These are phyloP conservation scores for Mrakia hoshinonis DNA, from an alignment of 768 basidiomycete species.

Conservation along the genomic window DNA sequence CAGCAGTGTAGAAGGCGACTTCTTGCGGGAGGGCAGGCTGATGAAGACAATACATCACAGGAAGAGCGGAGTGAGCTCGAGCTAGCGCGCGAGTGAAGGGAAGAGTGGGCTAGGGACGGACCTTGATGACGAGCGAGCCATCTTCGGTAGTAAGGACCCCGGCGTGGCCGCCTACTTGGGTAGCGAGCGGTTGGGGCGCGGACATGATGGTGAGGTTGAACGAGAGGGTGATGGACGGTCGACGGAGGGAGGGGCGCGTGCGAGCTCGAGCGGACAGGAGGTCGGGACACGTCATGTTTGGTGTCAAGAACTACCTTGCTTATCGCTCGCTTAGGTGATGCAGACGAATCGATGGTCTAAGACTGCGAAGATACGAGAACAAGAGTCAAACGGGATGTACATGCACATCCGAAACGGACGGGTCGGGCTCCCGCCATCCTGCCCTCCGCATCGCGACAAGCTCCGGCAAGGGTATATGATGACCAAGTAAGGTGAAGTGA, in stretches of 20 bases:
- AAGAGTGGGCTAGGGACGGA: slow-evolving; percentile 25
- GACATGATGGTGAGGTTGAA: not conserved
- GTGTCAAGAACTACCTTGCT: too few species aligned
- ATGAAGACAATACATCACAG: not conserved
- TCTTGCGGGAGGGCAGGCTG: slow-evolving; percentile 38
- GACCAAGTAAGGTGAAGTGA: too few species aligned
- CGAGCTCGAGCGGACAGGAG: too few species aligned
- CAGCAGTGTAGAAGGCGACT: slow-evolving; percentile 40
- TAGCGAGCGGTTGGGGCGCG: slow-evolving; percentile 33
- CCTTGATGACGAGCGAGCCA: slow-evolving; percentile 40
- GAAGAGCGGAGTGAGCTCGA: not conserved
- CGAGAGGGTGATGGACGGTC: not conserved
- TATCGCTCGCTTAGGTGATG: too few species aligned
- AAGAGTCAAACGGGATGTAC: too few species aligned
- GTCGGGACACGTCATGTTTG: too few species aligned
- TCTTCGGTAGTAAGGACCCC: slow-evolving; percentile 38
- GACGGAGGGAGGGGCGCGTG: not conserved
- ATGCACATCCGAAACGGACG: too few species aligned
- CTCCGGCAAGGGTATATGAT: too few species aligned
- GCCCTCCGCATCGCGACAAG: too few species aligned
- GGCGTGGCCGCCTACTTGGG: slow-evolving; percentile 40
- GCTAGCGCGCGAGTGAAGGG: not conserved
- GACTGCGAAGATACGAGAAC: too few species aligned
- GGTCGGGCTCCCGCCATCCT: too few species aligned
- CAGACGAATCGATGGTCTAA: too few species aligned